Evolutionary conservation across 2,329 filamentous ascomycete species (phyloP).

Genomic region (Sporothrix curviconia): DNA sequence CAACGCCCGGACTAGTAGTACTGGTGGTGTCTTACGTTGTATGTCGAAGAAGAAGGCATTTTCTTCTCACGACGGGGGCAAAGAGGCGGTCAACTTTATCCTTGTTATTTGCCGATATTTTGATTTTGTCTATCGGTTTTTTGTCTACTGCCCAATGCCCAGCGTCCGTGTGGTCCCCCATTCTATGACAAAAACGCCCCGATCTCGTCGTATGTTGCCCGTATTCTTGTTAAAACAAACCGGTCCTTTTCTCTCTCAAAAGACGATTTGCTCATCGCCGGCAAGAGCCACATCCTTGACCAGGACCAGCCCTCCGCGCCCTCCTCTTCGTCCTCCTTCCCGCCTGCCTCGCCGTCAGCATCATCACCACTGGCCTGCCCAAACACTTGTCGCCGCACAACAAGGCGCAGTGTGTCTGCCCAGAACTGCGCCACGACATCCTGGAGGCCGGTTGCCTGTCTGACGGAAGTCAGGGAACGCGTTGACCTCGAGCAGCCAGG

Average conservation of each 20-base stretch:
- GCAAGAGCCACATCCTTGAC: slow-evolving; percentile 51
- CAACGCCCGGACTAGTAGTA: not conserved
- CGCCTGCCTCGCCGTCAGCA: not conserved
- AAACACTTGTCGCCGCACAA: slow-evolving; percentile 61
- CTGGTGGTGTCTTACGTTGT: too few relatives aligned
- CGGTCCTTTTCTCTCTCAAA: not conserved
- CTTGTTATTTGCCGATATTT: too few relatives aligned
- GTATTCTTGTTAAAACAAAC: too few relatives aligned
- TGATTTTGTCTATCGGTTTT: too few relatives aligned
- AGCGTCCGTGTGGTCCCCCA: too few relatives aligned
- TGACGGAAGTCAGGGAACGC: slow-evolving; percentile 94
- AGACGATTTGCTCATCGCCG: slow-evolving; percentile 24
- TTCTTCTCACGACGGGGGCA: too few relatives aligned
- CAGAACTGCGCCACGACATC: slow-evolving; percentile 71
- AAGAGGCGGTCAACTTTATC: too few relatives aligned
- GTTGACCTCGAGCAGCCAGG: slow-evolving; percentile 86
- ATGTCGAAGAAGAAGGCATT: too few relatives aligned
- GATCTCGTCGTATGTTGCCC: not conserved
- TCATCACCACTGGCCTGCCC: slow-evolving; percentile 16
- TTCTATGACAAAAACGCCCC: too few relatives aligned
- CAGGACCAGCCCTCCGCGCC: slow-evolving; percentile 39
- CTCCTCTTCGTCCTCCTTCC: slow-evolving; percentile 11
- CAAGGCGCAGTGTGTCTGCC: slow-evolving; percentile 62
- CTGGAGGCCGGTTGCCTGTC: slow-evolving; percentile 69
- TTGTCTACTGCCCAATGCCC: too few relatives aligned